These are phyloP conservation scores for Theileria sp. DNA, from an alignment of 169 alveolate species.

Conservation along the genomic window DNA sequence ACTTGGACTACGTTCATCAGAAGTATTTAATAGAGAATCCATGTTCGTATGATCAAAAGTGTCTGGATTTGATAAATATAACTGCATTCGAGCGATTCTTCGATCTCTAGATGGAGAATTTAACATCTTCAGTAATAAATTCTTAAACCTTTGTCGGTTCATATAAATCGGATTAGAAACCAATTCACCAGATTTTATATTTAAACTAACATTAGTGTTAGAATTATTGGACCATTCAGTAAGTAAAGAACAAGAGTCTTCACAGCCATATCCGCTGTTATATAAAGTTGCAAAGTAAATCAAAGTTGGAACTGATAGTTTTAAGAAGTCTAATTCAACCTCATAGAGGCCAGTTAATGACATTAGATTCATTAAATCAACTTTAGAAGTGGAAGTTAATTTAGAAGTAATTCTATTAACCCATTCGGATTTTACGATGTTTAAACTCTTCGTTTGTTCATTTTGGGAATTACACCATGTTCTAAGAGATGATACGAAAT, in stretches of 20 bases:
- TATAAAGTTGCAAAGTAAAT: conserved; percentile 37
- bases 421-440: background rate
- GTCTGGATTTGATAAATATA: background rate
- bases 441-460: background rate
- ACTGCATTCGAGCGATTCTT: conserved; percentile 26
- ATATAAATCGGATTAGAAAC: background rate
- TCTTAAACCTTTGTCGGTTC: conserved; percentile 50
- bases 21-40: too few relatives aligned
- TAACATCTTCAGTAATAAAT: conserved; percentile 47
- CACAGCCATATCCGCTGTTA: conserved; percentile 7
- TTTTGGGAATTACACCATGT: conserved; percentile 11
- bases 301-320: conserved; percentile 39
- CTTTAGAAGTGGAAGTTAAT: background rate
- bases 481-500: conserved; percentile 49
- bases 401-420: conserved; percentile 1
- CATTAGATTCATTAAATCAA: conserved; percentile 22
- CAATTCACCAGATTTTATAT: background rate
- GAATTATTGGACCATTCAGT: conserved; percentile 39
- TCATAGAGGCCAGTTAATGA: conserved; percentile 14
- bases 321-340: conserved; percentile 51
- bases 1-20: background rate
- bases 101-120: conserved; percentile 33
- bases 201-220: background rate
- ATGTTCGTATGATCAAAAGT: background rate
- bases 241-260: conserved; percentile 19